Evolutionary conservation across 2,329 filamentous ascomycete species (phyloP).

Genomic region (Penicillium sp.): DNA sequence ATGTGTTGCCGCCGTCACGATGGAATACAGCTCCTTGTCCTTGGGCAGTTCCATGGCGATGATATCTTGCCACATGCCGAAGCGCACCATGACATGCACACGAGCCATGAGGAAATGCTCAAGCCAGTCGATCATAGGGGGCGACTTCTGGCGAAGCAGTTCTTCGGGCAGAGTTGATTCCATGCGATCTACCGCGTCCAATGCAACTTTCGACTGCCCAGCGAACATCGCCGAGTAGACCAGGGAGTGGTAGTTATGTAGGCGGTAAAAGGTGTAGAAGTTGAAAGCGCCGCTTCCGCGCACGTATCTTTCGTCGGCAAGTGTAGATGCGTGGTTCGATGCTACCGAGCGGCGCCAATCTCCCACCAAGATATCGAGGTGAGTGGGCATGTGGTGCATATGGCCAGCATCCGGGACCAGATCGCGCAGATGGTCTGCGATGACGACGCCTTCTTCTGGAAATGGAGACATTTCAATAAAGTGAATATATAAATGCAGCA

Average conservation of each 20-base stretch:
- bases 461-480: constrained; percentile 70
- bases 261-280: constrained; percentile 72
- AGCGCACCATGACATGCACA: constrained; percentile 67
- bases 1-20: constrained; percentile 63
- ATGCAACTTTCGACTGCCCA: constrained; percentile 59
- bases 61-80: constrained; percentile 68
- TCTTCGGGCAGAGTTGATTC: constrained; percentile 62
- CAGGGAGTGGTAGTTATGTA: constrained; percentile 69
- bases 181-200: constrained; percentile 58
- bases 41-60: constrained; percentile 54
- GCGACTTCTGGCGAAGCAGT: constrained; percentile 61
- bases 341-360: constrained; percentile 64
- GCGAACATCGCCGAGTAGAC: constrained; percentile 75
- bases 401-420: constrained; percentile 67
- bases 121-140: constrained; percentile 76
- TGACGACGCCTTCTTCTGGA: constrained; percentile 60
- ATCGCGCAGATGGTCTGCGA: constrained; percentile 61
- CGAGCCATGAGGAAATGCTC: constrained; percentile 66
- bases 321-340: constrained; percentile 63
- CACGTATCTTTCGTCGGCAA: constrained; percentile 65
- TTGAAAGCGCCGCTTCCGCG: constrained; percentile 57
- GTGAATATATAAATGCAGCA: constrained; percentile 72
- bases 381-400: constrained; percentile 70
- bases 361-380: constrained; percentile 68
- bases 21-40: constrained; percentile 61